Base-by-base conservation (phyloP, 2,329 filamentous ascomycete genomes). In the Xylariaceae sp. region DNA sequence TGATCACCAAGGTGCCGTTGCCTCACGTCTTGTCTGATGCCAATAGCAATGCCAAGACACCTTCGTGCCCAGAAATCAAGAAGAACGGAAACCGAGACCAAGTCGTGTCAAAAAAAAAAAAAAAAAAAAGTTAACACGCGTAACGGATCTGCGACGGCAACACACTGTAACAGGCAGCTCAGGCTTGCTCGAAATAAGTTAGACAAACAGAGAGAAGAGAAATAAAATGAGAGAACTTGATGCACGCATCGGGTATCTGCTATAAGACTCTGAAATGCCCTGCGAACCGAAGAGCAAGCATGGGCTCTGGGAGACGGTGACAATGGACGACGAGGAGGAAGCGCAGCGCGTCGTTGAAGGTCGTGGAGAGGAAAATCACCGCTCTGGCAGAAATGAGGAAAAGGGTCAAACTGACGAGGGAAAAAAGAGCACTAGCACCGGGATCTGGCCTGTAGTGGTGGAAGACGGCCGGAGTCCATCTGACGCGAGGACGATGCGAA, bases 201-300 rank as follows among this genome's bases (percentile, higher is more conserved):
- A 43, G 56, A 55, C 53, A 58, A 56, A 60, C 37, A 45, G 52
- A 45, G 51, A 47, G 58, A 61, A 53, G 50, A 48, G 42, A 55
- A 60, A 42, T 48, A 45, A 54, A 62, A 62, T 37, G 60, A 61
- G 53, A 52, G 60, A 16, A 61, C 45, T 49, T 61, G 60, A 62
- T 61, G 60, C 59, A 61, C 50, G 59, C 60, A 62, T 62, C 60
- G 59, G 60, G 55, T 49, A 54, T 54, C 53, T 39, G 51, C 51
- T 57, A 34, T 53, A 44, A 4, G 46, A 36, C 19, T 39, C 45
- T 51, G 41, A 46, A 43, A 47, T 51, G 52, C 47, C 50, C 51
- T 47, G 53, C 49, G 41, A 44, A 42, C 22, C 43, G 49, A 18
- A 41, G 32, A 43, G 51, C 57, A 53, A 43, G 48, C 55, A 58